A percentile compares a stretch with the other conserved stretches of the same genome.
Conservation (phyloP, 2,329 filamentous ascomycete genomes). For the Epichloe amarillans region DNA sequence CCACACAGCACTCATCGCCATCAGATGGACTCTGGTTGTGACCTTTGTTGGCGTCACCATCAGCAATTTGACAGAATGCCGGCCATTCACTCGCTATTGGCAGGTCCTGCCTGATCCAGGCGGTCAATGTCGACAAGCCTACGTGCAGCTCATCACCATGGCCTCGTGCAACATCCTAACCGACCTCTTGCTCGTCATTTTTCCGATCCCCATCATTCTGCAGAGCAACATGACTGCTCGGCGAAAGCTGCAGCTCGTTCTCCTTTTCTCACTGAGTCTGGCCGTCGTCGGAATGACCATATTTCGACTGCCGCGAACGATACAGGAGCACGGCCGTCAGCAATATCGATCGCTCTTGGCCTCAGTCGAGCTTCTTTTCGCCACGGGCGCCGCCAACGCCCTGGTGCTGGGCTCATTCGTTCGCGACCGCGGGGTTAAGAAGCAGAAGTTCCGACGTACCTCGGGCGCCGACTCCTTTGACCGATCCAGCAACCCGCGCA, state of each 20-base stretch:
- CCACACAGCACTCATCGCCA: slow-evolving; percentile 53
- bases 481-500: slow-evolving; percentile 22
- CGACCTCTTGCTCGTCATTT: slow-evolving; percentile 73
- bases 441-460: slow-evolving; percentile 62
- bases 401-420: slow-evolving; percentile 88
- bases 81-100: slow-evolving; percentile 61
- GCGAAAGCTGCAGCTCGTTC: slow-evolving; percentile 65
- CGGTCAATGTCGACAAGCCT: slow-evolving; percentile 72
- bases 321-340: slow-evolving; percentile 57
- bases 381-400: slow-evolving; percentile 74
- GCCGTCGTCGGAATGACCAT: slow-evolving; percentile 67
- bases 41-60: slow-evolving; percentile 75
- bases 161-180: slow-evolving; percentile 80
- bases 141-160: slow-evolving; percentile 79
- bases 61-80: slow-evolving; percentile 73
- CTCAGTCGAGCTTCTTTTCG: slow-evolving; percentile 80
- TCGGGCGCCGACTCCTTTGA: slow-evolving; percentile 53
- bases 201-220: slow-evolving; percentile 81
- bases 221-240: slow-evolving; percentile 62
- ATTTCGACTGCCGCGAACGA: slow-evolving; percentile 69
- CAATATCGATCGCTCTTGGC: slow-evolving; percentile 81
- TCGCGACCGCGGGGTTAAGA: slow-evolving; percentile 80
- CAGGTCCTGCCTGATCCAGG: slow-evolving; percentile 79
- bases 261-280: slow-evolving; percentile 76
- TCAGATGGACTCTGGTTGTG: slow-evolving; percentile 60